Evolutionary conservation across 2,329 filamentous ascomycete species (phyloP).

Genomic region (Cylindrodendrum hubeiense): DNA sequence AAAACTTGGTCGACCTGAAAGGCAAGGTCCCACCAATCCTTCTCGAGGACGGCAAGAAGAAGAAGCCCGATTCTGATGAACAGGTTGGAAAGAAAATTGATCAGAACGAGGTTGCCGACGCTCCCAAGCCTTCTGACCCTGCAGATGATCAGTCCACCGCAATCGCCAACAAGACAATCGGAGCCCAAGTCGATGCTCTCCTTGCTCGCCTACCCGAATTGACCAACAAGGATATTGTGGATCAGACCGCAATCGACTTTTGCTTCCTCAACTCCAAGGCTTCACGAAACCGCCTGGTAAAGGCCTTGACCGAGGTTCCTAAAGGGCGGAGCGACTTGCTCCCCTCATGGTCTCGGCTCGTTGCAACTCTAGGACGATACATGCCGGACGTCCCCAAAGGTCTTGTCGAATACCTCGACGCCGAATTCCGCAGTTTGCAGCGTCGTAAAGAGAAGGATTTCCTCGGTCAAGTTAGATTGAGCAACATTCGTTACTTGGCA

Average conservation of each 20-base stretch:
- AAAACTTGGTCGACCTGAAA: constrained; percentile 94
- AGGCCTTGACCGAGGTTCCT: constrained; percentile 92
- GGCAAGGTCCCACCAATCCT: constrained; percentile 95
- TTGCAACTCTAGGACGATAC: constrained; percentile 93
- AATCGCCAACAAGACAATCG: constrained; percentile 97
- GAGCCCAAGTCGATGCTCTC: constrained; percentile 94
- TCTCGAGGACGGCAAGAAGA: constrained; percentile 95
- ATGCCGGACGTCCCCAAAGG: constrained; percentile 95
- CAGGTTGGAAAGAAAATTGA: constrained; percentile 83
- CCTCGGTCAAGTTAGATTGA: constrained; percentile 89
- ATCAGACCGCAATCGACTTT: constrained; percentile 94
- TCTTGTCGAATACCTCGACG: constrained; percentile 91
- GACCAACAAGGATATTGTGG: constrained; percentile 90
- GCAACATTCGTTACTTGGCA: constrained; percentile 97
- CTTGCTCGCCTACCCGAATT: constrained; percentile 90
- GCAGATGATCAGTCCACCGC: constrained; percentile 89
- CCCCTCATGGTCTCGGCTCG: constrained; percentile 90
- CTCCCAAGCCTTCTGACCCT: constrained; percentile 65
- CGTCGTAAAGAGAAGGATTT: constrained; percentile 98
- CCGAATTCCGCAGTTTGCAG: constrained; percentile 96
- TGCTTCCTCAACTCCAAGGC: constrained; percentile 99
- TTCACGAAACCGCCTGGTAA: constrained; percentile 92
- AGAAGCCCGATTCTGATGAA: constrained; percentile 86
- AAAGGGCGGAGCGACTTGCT: constrained; percentile 93
- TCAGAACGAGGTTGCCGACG: constrained; percentile 60